Conservation (phyloP, 164 flowering plant species). For the Dillenia suffruticosa region DNA sequence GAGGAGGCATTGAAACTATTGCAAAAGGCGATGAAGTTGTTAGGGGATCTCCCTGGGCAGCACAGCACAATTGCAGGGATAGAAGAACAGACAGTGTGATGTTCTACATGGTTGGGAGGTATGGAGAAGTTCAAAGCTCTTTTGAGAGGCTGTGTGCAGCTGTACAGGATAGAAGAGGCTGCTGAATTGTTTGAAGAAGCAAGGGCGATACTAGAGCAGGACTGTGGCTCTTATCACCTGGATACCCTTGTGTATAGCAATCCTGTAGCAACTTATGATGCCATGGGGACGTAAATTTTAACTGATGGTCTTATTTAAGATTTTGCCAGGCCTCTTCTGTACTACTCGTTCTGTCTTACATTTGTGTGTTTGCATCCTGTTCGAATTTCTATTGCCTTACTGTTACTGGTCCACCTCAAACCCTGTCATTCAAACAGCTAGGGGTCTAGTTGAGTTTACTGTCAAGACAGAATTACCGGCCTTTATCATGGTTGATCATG, state of each 20-base stretch:
- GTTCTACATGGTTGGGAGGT: constrained; percentile 39
- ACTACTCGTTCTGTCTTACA: neutral
- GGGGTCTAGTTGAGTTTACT: too few relatives aligned
- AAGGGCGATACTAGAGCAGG: constrained; percentile 27
- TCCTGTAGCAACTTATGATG: constrained; percentile 48
- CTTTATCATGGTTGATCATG: too few relatives aligned
- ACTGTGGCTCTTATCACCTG: constrained; percentile 29
- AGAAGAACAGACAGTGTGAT: constrained; percentile 41
- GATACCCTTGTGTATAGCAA: constrained; percentile 44
- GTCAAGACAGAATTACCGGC: too few relatives aligned
- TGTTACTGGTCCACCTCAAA: neutral
- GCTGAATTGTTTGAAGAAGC: constrained; percentile 36
- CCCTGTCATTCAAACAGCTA: too few relatives aligned
- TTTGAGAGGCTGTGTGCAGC: constrained; percentile 35
- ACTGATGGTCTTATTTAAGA: neutral
- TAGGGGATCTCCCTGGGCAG: constrained; percentile 25
- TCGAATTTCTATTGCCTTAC: neutral
- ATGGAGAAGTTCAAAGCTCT: constrained; percentile 25
- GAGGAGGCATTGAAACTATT: constrained; percentile 37
- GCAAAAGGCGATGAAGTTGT: constrained; percentile 25
- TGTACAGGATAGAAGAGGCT: constrained; percentile 34
- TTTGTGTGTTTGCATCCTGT: neutral
- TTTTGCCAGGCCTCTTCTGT: neutral
- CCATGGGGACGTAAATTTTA: constrained; percentile 39
- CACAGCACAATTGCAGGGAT: constrained; percentile 33